Evolutionary conservation across 2,329 filamentous ascomycete species (phyloP).

Genomic region (Pestalotiopsis sp.): DNA sequence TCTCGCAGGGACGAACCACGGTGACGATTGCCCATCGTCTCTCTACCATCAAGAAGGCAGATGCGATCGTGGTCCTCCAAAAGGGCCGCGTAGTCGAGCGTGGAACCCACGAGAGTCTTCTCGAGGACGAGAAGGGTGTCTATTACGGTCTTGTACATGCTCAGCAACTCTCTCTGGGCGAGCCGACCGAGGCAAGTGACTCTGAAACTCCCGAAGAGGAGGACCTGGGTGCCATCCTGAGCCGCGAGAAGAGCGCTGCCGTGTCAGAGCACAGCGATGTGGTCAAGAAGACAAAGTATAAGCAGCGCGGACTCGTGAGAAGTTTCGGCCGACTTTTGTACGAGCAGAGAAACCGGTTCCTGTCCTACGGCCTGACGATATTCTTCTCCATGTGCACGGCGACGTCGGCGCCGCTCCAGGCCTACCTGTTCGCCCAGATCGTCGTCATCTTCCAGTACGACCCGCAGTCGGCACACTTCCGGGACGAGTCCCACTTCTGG

Average conservation of each 20-base stretch:
- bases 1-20: constrained; percentile 67
- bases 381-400: constrained; percentile 47
- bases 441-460: constrained; percentile 51
- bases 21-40: constrained; percentile 76
- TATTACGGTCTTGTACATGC: constrained; percentile 71
- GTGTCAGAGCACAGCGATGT: constrained; percentile 32
- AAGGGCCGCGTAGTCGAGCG: constrained; percentile 73
- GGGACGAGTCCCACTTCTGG: constrained; percentile 59
- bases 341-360: constrained; percentile 57
- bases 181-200: constrained; percentile 41
- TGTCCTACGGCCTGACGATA: constrained; percentile 52
- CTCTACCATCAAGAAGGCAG: constrained; percentile 76
- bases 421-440: constrained; percentile 58
- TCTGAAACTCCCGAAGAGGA: constrained; percentile 40
- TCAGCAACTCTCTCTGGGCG: constrained; percentile 60
- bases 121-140: constrained; percentile 61
- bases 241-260: constrained; percentile 49
- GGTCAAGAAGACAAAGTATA: constrained; percentile 32
- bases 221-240: constrained; percentile 41
- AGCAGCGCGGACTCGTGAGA: constrained; percentile 43
- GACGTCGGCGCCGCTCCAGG: constrained; percentile 52
- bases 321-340: constrained; percentile 61
- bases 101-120: constrained; percentile 74
- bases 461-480: constrained; percentile 31
- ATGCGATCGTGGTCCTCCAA: constrained; percentile 77